Percentiles rank a stretch among this genome's conserved stretches.
These are phyloP conservation scores for Zymoseptoria tritici DNA, from an alignment of 2,329 filamentous ascomycete species.

Conservation along the genomic window DNA sequence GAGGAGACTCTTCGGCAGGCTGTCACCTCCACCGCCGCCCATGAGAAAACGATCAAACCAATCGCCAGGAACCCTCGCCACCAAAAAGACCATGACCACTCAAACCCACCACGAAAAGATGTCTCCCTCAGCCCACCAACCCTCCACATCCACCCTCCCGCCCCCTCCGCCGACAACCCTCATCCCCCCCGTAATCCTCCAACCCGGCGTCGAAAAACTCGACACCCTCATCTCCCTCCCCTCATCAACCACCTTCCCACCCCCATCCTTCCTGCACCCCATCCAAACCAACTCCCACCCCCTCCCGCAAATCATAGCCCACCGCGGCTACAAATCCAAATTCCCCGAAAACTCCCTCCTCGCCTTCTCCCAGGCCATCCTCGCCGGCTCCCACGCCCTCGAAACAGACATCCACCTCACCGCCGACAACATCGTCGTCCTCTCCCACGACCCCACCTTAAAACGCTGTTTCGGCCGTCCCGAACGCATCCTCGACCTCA, in stretches of 20 bases:
- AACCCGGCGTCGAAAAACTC: conserved; percentile 25
- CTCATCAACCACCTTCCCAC: conserved; percentile 19
- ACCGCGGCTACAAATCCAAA: conserved; percentile 68
- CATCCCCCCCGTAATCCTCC: conserved; percentile 24
- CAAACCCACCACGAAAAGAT: not conserved
- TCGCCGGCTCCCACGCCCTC: conserved; percentile 68
- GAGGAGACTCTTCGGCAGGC: not conserved
- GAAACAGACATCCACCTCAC: conserved; percentile 86
- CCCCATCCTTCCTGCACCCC: conserved; percentile 9
- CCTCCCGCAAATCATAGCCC: conserved; percentile 66
- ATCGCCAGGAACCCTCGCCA: not conserved
- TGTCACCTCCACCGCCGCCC: not conserved
- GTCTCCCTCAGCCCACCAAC: not conserved
- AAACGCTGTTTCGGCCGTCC: conserved; percentile 75
- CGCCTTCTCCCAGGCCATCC: conserved; percentile 66
- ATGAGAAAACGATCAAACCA: not conserved
- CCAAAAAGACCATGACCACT: not conserved
- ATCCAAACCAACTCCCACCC: conserved; percentile 6
- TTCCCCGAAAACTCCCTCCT: conserved; percentile 82
- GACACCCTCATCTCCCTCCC: conserved; percentile 18
- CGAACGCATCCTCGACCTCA: conserved; percentile 64
- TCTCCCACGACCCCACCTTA: conserved; percentile 62
- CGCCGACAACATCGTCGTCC: conserved; percentile 72
- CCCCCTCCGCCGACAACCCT: not conserved
- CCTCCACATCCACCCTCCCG: not conserved